These are phyloP conservation scores for Phytophthora meadii DNA, from an alignment of 352 stramenopile species.

Conservation along the genomic window DNA sequence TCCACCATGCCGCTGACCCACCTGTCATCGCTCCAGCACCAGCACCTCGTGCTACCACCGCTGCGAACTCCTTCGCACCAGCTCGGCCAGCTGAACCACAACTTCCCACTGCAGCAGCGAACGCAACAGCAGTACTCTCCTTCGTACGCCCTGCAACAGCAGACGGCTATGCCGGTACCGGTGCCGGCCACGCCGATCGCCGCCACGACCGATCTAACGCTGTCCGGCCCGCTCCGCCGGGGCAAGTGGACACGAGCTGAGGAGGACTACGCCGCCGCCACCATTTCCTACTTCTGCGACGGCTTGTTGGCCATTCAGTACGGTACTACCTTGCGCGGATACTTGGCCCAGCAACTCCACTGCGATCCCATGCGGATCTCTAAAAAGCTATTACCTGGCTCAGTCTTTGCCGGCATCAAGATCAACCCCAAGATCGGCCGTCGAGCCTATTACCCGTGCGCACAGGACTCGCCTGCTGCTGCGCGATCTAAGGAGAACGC, in stretches of 20 bases:
- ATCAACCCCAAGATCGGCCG: conserved; percentile 81
- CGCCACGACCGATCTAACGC: conserved; percentile 22
- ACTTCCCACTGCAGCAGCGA: conserved; percentile 32
- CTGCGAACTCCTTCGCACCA: conserved; percentile 32
- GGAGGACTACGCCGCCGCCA: conserved; percentile 68
- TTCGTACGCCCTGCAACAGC: conserved; percentile 12
- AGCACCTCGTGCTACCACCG: conserved; percentile 36
- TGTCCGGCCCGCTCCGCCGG: conserved; percentile 54
- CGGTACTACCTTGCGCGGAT: conserved; percentile 76
- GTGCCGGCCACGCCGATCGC: neutral
- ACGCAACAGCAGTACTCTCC: conserved; percentile 24
- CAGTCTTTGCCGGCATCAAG: conserved; percentile 67
- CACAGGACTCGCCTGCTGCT: conserved; percentile 51
- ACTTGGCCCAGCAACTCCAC: conserved; percentile 72
- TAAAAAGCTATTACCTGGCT: conserved; percentile 76
- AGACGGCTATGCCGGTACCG: conserved; percentile 9
- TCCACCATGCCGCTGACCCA: conserved; percentile 41
- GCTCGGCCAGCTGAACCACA: neutral
- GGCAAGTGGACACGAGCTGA: conserved; percentile 80
- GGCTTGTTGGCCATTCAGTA: conserved; percentile 74
- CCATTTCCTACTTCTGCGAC: conserved; percentile 75
- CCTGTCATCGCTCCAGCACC: conserved; percentile 32
- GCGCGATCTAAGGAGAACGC: conserved; percentile 50
- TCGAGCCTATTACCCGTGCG: conserved; percentile 71
- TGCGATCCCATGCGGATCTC: conserved; percentile 84